phyloP scores from a whole-genome alignment of 2,329 filamentous ascomycete species.

The Ceratocystis destructans region DNA sequence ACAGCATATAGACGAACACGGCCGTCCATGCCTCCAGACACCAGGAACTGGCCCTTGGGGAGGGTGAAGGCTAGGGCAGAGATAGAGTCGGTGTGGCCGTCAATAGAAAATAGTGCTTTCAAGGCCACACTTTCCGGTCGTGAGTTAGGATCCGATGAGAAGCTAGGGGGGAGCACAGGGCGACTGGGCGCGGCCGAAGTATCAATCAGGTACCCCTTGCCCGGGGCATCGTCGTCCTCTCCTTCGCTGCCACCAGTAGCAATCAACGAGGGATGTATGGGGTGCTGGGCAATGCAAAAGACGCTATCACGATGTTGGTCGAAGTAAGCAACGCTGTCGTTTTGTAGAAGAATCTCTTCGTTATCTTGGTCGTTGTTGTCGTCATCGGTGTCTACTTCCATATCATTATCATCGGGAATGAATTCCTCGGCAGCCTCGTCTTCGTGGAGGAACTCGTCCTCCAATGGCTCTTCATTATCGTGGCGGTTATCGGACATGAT shows the following conservation, averaged over 20 bases:
- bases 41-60: slow-evolving; percentile 66
- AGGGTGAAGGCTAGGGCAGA: slow-evolving; percentile 75
- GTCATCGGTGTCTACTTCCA: slow-evolving; percentile 66
- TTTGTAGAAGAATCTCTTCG: slow-evolving; percentile 63
- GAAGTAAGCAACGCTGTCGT: slow-evolving; percentile 89
- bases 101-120: slow-evolving; percentile 55
- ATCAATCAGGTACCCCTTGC: slow-evolving; percentile 78
- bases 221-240: slow-evolving; percentile 45
- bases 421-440: slow-evolving; percentile 22
- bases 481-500: slow-evolving; percentile 12
- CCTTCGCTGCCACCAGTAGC: slow-evolving; percentile 69
- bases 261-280: slow-evolving; percentile 59
- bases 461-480: slow-evolving; percentile 15
- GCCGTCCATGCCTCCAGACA: slow-evolving; percentile 83
- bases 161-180: slow-evolving; percentile 64
- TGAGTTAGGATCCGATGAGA: slow-evolving; percentile 50
- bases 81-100: slow-evolving; percentile 87
- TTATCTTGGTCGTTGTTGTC: slow-evolving; percentile 37
- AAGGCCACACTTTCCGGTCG: slow-evolving; percentile 42
- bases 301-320: slow-evolving; percentile 82
- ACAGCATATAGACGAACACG: slow-evolving; percentile 57
- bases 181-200: slow-evolving; percentile 46
- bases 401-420: slow-evolving; percentile 38
- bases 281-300: slow-evolving; percentile 91
- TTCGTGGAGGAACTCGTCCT: slow-evolving; percentile 16